A percentile compares a stretch with the other conserved stretches of the same genome.
Conservation (phyloP, 2,329 filamentous ascomycete species). For the Nannizziopsis barbatae region DNA sequence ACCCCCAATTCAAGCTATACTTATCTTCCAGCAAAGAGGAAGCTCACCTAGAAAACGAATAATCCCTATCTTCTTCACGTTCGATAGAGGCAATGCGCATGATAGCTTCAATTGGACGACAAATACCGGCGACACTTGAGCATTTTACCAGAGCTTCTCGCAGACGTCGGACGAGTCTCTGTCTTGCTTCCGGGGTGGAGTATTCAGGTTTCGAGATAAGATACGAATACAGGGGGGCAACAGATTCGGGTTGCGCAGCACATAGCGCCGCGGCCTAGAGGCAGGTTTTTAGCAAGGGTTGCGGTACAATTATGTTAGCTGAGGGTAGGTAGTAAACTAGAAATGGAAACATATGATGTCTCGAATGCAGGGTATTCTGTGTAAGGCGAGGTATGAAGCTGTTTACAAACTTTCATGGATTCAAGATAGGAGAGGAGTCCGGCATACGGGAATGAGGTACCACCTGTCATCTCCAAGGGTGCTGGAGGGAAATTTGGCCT, state of each 20-base stretch:
- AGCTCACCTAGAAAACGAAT: constrained; percentile 33
- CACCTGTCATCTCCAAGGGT: constrained; percentile 10
- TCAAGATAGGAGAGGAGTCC: neutral
- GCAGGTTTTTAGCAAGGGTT: neutral
- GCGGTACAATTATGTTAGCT: too few relatives aligned
- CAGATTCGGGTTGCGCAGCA: constrained; percentile 42
- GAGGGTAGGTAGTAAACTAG: neutral
- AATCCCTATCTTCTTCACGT: constrained; percentile 48
- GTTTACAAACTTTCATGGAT: too few relatives aligned
- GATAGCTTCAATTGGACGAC: constrained; percentile 51
- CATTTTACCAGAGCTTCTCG: constrained; percentile 51
- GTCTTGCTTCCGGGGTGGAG: constrained; percentile 22
- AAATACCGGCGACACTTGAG: constrained; percentile 49
- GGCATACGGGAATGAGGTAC: constrained; percentile 13
- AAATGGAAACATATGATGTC: too few relatives aligned
- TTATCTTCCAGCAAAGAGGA: neutral
- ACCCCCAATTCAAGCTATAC: too few relatives aligned
- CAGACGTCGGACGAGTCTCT: constrained; percentile 28
- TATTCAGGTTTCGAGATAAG: constrained; percentile 42
- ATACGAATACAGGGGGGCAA: constrained; percentile 46
- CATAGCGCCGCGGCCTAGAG: constrained; percentile 30
- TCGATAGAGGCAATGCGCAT: constrained; percentile 45
- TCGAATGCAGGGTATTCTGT: too few relatives aligned
- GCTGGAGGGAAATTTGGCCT: constrained; percentile 8
- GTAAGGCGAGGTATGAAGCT: too few relatives aligned